Evolutionary conservation across 1,284 basidiomycete genomes (phyloP), one percentile per base, ranked within the genome.

Genomic region (Melampsora occidentalis): DNA sequence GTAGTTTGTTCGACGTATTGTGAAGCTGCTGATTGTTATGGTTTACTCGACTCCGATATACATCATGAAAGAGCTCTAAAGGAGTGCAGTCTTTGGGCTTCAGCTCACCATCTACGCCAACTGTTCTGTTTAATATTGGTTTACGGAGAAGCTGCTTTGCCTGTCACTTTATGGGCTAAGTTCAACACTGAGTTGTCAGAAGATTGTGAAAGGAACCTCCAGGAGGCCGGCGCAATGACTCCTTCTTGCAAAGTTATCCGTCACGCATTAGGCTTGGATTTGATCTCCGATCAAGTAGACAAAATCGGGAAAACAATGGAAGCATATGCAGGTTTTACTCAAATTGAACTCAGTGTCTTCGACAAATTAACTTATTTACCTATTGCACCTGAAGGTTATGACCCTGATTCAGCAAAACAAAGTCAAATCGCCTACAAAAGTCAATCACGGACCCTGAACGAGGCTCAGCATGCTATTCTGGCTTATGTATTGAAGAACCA

Each of bases 251-350:
- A 20, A 57, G 3, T 57, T 20, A n/a, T n/a, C n/a, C n/a, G n/a
- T n/a, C n/a, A n/a, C n/a, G n/a, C 51, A 10, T 14, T 3, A 3
- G n/a, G 81, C 2, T 83, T 83, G 0, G 79, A 85, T 2, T 70
- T 84, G 0, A n/a, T n/a, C n/a, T 83, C 81, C 79, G 84, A 86
- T 67, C 87, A 85, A 83, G 85, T 84, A 2, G 83, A 86, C 1
- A 83, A 81, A 71, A 81, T 85, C 0, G 78, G 86, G 28, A 79
- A 84, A 0, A 6, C 82, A 0, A 46, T 83, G 0, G 81, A n/a
- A n/a, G n/a, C 87, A 0, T 39, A 53, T 1, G 78, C 80, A 18
- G 72, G 79, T 48, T 81, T 81, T 0, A 77, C 78, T 0, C 35
- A 9, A 35, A 35, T 35, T n/a, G 35, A 35, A 35, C 35, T 3